Conservation (phyloP, 345 rosid species). For the Erucastrum elatum region DNA sequence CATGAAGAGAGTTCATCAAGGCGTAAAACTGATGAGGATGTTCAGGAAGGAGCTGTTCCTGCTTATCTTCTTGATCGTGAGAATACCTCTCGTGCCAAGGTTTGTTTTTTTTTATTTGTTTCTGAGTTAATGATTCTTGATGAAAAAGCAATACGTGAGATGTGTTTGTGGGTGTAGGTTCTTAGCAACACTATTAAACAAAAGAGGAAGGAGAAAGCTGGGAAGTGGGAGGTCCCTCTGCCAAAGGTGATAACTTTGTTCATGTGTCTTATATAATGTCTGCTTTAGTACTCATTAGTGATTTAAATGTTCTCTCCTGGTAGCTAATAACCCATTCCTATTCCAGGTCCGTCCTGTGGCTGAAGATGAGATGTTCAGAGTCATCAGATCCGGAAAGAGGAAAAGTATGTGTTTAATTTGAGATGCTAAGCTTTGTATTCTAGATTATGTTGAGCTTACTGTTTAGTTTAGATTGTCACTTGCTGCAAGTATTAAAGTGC, state of each 20-base stretch:
- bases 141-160: neutral
- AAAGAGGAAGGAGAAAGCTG: slow-evolving; percentile 95
- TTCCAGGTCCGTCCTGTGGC: slow-evolving; percentile 95
- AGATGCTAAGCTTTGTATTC: neutral
- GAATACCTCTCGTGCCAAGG: slow-evolving; percentile 80
- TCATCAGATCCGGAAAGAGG: slow-evolving; percentile 80
- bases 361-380: slow-evolving; percentile 98
- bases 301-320: neutral
- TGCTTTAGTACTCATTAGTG: neutral
- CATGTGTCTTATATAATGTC: neutral
- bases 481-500: neutral
- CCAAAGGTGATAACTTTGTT: slow-evolving; percentile 63
- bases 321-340: neutral
- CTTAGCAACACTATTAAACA: slow-evolving; percentile 94
- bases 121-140: neutral
- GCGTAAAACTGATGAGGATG: slow-evolving; percentile 84
- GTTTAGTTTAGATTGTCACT: neutral
- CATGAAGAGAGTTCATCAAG: slow-evolving; percentile 80
- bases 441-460: neutral
- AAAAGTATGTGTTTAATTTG: slow-evolving; percentile 58
- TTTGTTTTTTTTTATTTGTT: slow-evolving; percentile 13
- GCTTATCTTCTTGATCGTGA: slow-evolving; percentile 97
- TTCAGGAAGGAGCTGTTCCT: slow-evolving; percentile 94
- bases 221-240: slow-evolving; percentile 96
- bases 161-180: slow-evolving; percentile 45